These are phyloP conservation scores for Sophora flavescens DNA, from an alignment of 306 rosid genomes.

Conservation along the genomic window DNA sequence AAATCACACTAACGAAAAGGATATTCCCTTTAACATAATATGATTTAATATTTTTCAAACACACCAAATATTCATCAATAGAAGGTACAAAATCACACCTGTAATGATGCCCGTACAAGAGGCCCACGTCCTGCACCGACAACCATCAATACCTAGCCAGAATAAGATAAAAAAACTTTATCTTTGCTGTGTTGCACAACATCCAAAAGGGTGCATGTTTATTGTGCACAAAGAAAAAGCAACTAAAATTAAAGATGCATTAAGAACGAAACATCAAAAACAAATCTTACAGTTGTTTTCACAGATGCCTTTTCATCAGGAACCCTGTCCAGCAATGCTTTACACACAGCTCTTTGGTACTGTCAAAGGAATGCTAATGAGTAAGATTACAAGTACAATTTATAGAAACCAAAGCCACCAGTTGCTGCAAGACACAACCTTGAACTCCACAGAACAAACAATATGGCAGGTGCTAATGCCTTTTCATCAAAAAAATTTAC, in stretches of 20 bases:
- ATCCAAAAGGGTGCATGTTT: slow-evolving; percentile 1
- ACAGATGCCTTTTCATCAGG: slow-evolving; percentile 75
- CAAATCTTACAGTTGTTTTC: slow-evolving; percentile 63
- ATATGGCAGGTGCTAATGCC: not conserved
- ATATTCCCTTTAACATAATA: slow-evolving; percentile 17
- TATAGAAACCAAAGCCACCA: not conserved
- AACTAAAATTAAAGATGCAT: slow-evolving; percentile 10
- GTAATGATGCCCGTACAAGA: slow-evolving; percentile 91
- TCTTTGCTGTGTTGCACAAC: not conserved
- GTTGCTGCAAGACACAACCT: not conserved
- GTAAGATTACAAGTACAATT: slow-evolving; percentile 18
- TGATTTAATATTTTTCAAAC: not conserved
- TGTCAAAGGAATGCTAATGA: slow-evolving; percentile 42
- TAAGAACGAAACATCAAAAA: slow-evolving; percentile 10
- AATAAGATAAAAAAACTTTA: slow-evolving; percentile 2
- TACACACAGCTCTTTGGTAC: slow-evolving; percentile 87
- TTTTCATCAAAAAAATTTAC: not conserved
- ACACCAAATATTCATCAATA: not conserved
- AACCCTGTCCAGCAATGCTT: slow-evolving; percentile 87
- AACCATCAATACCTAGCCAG: slow-evolving; percentile 91
- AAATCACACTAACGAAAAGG: not conserved
- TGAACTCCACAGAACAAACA: not conserved
- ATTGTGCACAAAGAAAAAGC: slow-evolving; percentile 3
- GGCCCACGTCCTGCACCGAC: slow-evolving; percentile 99
- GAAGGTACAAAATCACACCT: slow-evolving; percentile 55